Percentiles rank a stretch among this genome's conserved stretches.
phyloP scores from a whole-genome alignment of 2,329 filamentous ascomycete species.

The Sordariomycetes sp. region DNA sequence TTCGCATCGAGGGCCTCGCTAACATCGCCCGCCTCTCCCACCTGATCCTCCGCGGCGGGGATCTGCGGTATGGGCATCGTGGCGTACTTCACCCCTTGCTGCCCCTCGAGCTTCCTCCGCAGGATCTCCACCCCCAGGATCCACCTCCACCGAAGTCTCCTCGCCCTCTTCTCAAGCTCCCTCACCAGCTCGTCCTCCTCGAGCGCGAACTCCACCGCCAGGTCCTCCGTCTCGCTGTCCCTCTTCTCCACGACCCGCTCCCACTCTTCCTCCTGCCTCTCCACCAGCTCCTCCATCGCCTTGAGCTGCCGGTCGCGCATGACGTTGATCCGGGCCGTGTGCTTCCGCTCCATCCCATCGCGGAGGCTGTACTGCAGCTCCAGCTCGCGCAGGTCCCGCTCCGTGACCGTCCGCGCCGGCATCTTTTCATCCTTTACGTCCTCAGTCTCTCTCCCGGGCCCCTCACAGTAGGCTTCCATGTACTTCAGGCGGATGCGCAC shows the following conservation, averaged over 20 bases:
- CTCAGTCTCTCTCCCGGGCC: conserved; percentile 22
- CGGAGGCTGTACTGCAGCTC: conserved; percentile 50
- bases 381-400: conserved; percentile 46
- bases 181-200: conserved; percentile 37
- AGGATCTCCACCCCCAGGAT: conserved; percentile 39
- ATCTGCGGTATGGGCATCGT: neutral
- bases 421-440: conserved; percentile 20
- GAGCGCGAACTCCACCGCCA: conserved; percentile 32
- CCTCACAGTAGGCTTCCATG: conserved; percentile 57
- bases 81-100: conserved; percentile 31
- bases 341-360: conserved; percentile 47
- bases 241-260: conserved; percentile 32
- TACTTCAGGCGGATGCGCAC: conserved; percentile 48
- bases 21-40: neutral
- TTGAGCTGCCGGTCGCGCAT: conserved; percentile 54
- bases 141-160: conserved; percentile 38
- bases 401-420: conserved; percentile 44
- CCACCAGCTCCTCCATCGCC: conserved; percentile 46
- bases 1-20: neutral
- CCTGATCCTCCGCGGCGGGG: neutral
- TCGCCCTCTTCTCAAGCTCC: conserved; percentile 33
- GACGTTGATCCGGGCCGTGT: conserved; percentile 52
- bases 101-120: conserved; percentile 38
- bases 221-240: conserved; percentile 33
- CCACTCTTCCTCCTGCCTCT: conserved; percentile 42